Evolutionary conservation across 345 rosid genomes (phyloP), one percentile per base, ranked within the genome.

Genomic region (Aethionema arabicum): DNA sequence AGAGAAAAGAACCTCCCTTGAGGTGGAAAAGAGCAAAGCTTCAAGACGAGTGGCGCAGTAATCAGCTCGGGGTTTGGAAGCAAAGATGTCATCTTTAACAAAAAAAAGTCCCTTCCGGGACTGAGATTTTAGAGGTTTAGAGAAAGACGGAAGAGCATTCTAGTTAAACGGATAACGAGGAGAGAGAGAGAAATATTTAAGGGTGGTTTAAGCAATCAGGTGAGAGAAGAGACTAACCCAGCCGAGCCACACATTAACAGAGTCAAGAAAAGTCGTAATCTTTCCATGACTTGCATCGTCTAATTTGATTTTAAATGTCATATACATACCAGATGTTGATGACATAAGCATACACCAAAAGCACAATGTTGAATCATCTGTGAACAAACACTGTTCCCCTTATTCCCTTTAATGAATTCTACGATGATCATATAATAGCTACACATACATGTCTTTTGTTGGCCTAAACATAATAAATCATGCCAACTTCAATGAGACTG

Each of bases 401-500:
- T 21, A 21, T 21, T 21, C 27, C 2, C 27, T 21, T 21, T 21
- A 21, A 21, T 21, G 27, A 21, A 21, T 21, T 21, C 27, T 21
- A 21, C 27, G 27, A 21, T 21, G 27, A 21, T 21, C 27, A 21
- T 21, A 21, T 1, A 21, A 21, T n/a, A 21, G 2, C 27, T 21
- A 8, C 38, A 8, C 1, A 35, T 35, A 35, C 6, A 5, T 35
- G 38, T 5, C 37, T 44, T 44, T 44, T 5, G n/a, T 2, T 46
- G 38, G 38, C 27, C 76, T 83, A 91, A 32, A 91, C 96, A 76
- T 88, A 78, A 75, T 91, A 91, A 58, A 88, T 86, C 95, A 91
- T 86, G 53, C 98, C 98, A 38, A 91, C 96, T 85, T 91, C 98
- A 42, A 88, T 84, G 11, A 91, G 95, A 75, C 88, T 88, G 70